phyloP scores from a whole-genome alignment of 208 protist genomes.

The Crithidia bombi region DNA sequence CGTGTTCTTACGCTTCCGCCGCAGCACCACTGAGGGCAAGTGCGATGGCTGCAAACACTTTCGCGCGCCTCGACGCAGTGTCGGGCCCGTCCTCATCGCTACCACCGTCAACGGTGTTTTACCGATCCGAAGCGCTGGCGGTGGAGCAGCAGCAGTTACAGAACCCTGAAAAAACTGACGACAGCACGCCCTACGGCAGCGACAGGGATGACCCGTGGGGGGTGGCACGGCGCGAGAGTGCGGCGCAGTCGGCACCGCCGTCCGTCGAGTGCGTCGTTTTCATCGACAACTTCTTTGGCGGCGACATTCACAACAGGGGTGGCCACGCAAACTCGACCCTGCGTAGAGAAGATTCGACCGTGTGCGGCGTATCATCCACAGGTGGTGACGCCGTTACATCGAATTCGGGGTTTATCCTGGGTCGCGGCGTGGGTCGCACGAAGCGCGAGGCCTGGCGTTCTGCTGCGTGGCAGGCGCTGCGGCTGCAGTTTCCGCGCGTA shows the following conservation, averaged over 20 bases:
- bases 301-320: neutral
- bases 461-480: constrained; percentile 61
- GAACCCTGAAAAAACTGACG: neutral
- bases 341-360: no score
- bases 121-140: constrained; percentile 12
- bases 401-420: constrained; percentile 38
- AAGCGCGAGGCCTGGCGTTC: constrained; percentile 61
- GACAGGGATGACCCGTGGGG: neutral
- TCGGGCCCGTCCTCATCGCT: neutral
- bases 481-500: constrained; percentile 50
- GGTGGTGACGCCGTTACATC: neutral
- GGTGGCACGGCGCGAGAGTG: neutral
- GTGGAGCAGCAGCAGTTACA: constrained; percentile 1
- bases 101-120: constrained; percentile 29
- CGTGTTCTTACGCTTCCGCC: constrained; percentile 43
- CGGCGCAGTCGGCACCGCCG: neutral
- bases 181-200: no score
- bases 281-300: constrained; percentile 17
- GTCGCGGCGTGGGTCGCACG: constrained; percentile 49
- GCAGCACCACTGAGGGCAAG: no score
- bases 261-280: constrained; percentile 21
- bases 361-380: no score
- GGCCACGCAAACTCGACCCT: neutral
- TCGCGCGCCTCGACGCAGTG: neutral
- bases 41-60: neutral